A percentile compares a stretch with the other conserved stretches of the same genome.
Evolutionary conservation across 768 basidiomycete species (phyloP).

Genomic region (Boletus vinaceobasis): DNA sequence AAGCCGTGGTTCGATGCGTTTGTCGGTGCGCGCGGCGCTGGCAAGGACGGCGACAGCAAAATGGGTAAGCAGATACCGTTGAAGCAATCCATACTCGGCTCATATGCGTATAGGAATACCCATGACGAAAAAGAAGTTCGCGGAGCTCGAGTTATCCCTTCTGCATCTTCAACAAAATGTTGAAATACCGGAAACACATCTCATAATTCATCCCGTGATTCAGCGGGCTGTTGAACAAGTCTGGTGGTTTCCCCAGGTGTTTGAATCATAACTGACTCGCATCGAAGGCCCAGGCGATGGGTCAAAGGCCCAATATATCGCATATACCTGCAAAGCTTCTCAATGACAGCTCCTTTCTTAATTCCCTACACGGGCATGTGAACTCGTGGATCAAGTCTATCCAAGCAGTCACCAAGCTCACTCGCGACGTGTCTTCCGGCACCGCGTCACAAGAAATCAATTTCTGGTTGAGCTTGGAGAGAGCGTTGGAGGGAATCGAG

Average conservation of each 20-base stretch:
- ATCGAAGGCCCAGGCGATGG: slow-evolving; percentile 44
- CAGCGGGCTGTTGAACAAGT: slow-evolving; percentile 80
- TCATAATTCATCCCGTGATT: slow-evolving; percentile 87
- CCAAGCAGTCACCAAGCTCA: slow-evolving; percentile 94
- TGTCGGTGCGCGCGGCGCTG: slow-evolving; percentile 75
- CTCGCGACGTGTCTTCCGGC: slow-evolving; percentile 86
- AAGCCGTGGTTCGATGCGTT: slow-evolving; percentile 99
- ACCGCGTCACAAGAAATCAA: slow-evolving; percentile 99
- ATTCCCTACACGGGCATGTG: slow-evolving; percentile 88
- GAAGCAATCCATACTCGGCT: neutral
- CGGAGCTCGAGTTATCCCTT: slow-evolving; percentile 91
- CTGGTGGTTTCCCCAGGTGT: slow-evolving; percentile 10
- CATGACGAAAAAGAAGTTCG: slow-evolving; percentile 99
- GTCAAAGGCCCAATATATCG: slow-evolving; percentile 68
- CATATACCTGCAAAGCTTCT: slow-evolving; percentile 71
- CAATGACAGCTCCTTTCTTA: slow-evolving; percentile 88
- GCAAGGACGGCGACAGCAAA: slow-evolving; percentile 76
- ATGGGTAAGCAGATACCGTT: slow-evolving; percentile 53
- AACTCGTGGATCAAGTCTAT: slow-evolving; percentile 99
- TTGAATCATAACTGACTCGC: slow-evolving; percentile 30
- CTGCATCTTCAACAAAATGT: slow-evolving; percentile 98
- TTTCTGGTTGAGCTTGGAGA: slow-evolving; percentile 95
- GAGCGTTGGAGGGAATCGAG: slow-evolving; percentile 91
- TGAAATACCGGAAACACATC: slow-evolving; percentile 95
- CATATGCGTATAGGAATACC: slow-evolving; percentile 63